Evolutionary conservation across 2,329 filamentous ascomycete species (phyloP), one percentile per base, ranked within the genome.

Genomic region (Aspergillus fructus): DNA sequence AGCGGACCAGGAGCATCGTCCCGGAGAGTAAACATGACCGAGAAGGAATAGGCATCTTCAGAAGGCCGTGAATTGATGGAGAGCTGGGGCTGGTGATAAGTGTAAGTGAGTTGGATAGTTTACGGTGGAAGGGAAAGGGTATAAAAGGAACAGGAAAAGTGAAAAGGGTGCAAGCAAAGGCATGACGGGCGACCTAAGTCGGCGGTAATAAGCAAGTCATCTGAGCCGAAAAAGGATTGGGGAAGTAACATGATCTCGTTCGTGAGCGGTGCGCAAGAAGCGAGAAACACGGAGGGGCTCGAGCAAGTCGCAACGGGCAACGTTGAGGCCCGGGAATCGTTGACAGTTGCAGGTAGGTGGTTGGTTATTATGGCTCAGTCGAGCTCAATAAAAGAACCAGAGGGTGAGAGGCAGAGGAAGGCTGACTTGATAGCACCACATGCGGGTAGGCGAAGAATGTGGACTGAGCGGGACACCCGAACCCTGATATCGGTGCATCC

Each of bases 181-280:
- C 34, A 50, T 13, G 27, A 30, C 37, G 43, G 37, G 49, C 47
- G 50, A 15, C 17, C 53, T 55, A 50, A 56, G 52, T n/a, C 43
- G 49, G 48, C 15, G 9, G 50, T 21, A 48, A 45, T 49, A 49
- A 53, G 55, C 46, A 54, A 58, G 50, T 58, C 55, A 58, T 58
- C 55, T 58, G 55, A 49, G 37, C 47, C 39, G 46, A 37, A 34
- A 49, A 34, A 45, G 45, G 45, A 37, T 39, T 53, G 41, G 45
- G 46, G 19, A 15, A 45, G 43, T 46, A 53, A 42, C 51, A 40
- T 50, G 46, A 48, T 48, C 39, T 45, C 11, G 33, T 53, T 37
- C 19, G 42, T 34, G 45, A 40, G 27, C 51, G 51, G 43, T 48
- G 40, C 41, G 46, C 46, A 41, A 58, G 40, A 50, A 53, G 55